Evolutionary conservation across 140 eudicot genomes (phyloP), one percentile per base, ranked within the genome.

Genomic region (Oenanthe javanica): DNA sequence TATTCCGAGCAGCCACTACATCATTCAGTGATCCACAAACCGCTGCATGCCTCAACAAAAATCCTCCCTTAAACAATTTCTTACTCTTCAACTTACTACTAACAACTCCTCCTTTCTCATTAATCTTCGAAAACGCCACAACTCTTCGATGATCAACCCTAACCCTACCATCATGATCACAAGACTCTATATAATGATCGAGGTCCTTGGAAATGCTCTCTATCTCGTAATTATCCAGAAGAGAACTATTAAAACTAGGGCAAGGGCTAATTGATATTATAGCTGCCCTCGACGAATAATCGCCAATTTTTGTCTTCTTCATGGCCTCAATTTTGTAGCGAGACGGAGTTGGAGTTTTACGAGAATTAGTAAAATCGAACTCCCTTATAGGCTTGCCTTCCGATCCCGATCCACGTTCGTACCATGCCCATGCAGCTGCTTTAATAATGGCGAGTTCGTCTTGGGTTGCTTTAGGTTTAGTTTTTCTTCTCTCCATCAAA

Each of bases 401-500:
- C 52, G 87, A 83, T 63, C 89, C 91, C 25, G 93, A 88, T 69
- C 93, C 93, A 6, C 86, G 91, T 75, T 91, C 85, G 23, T 87
- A 85, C 96, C 96, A 89, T 10, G 96, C 92, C 96, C 93, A 91
- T 79, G 96, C 93, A 21, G 96, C 93, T 0, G 96, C 91, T 83
- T 86, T 91, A 38, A 82, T 84, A 48, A 91, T 5, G 2, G 87
- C 87, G 12, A 79, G 66, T 38, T 89, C 86, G 82, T 91, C 90
- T 10, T 48, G 9, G 18, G 25, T 74, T 23, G 73, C 81, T 48
- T 71, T 18, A 3, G 76, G 73, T 67, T 51, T 61, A 10, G 82
- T 6, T 47, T 79, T 78, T 61, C 38, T 79, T 46, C 55, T 63
- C 27, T 79, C 75, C 48, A 16, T 31, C 21, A 67, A 38, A 5